Base-by-base conservation (phyloP, 2,329 filamentous ascomycete species). In the Hortaea werneckii region DNA sequence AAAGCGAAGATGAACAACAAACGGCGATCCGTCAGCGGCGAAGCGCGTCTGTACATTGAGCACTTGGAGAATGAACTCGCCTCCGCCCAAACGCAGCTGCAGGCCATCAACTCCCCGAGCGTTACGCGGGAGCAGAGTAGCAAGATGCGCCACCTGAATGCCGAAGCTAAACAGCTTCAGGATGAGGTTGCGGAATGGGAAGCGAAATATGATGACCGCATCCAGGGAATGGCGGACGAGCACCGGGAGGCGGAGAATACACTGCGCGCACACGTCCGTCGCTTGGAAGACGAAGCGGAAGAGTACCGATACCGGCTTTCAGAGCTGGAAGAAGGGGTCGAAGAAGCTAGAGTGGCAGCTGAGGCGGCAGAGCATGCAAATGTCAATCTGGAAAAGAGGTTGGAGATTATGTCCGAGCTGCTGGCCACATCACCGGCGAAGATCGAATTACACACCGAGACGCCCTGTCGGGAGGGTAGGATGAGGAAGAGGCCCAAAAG, bases 51-150 rank as follows among this genome's bases (percentile, higher is more conserved):
- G 45, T 73, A 74, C 53, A 71, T 74, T 48, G 69, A 73, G 42
- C 69, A 73, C 54, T 65, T 75, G 9, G 72, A 75, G 46, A 58
- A 62, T 13, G 67, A 73, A 50, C 56, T 75, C 26, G 64, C 65
- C 12, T 58, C 66, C 11, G 61, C 65, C 8, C 65, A 72, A 38
- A 58, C 58, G 6, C 65, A 65, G 45, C 52, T 67, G 32, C 63
- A 66, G 20, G 59, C 65, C 11, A 56, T 65, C 41, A 65, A 62
- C 30, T 69, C 69, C n/a, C 66, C 70, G 2, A 61, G 57, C 40
- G 53, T 61, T 4, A 58, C 58, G 5, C 62, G 66, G 41, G 56
- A 61, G 39, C 62, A 66, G 39, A 60, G 57, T 20, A 54, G 63
- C 13, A 67, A 61, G 50, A 54, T 70, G 46, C 62, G 67, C 40